Evolutionary conservation across 352 stramenopile genomes (phyloP), one percentile per base, ranked within the genome.

Genomic region (Phytophthora megakarya): DNA sequence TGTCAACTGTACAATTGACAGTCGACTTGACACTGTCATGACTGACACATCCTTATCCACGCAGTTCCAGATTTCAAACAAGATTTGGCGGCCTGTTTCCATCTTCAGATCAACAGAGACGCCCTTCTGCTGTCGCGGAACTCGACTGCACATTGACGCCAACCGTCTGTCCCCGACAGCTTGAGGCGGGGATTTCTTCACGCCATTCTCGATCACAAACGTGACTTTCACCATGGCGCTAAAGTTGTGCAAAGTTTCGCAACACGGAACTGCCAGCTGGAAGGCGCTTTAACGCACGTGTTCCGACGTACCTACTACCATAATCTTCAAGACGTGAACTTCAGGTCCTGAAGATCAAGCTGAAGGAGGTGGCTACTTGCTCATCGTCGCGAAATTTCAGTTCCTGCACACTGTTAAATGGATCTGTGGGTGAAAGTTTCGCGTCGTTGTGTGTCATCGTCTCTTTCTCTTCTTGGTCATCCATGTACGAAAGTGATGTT

Each of bases 401-500:
- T n/a, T n/a, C n/a, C n/a, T n/a, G n/a, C n/a, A n/a, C n/a, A n/a
- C n/a, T n/a, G n/a, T n/a, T n/a, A n/a, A n/a, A n/a, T n/a, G n/a
- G n/a, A n/a, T n/a, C n/a, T 32, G 21, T 32, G 35, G 16, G 16
- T 55, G 43, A 18, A 42, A 39, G 21, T 55, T 52, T 26, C 4
- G n/a, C 42, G 28, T 54, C 26, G 9, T 28, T 45, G n/a, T 46
- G 61, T 65, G 25, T 35, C n/a, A 28, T 61, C 39, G 40, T 61
- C 7, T 9, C n/a, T 42, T 43, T 13, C 37, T 56, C 64, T 72
- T 72, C 64, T 72, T 72, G 64, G 64, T 72, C 57, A 72, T 72
- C 64, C 12, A n/a, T 5, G 22, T 13, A 30, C n/a, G 11, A 43
- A 54, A 15, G 33, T 8, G 30, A 44, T 21, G 61, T 58, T 52